Percentiles rank a stretch among this genome's conserved stretches.
Conservation (phyloP, 129 eudicot species). For the Solidago caesia region DNA sequence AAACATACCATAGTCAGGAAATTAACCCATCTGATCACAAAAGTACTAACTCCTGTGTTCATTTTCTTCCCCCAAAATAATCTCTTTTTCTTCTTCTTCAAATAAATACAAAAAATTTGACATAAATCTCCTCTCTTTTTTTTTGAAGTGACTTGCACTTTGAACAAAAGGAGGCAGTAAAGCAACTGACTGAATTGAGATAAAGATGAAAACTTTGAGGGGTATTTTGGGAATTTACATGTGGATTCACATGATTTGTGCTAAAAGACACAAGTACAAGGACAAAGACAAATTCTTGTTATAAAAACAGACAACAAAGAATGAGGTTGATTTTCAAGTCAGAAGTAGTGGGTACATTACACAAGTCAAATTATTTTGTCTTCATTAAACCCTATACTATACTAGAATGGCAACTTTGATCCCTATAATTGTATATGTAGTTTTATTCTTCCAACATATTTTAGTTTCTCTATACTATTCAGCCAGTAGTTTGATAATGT, state of each 20-base stretch:
- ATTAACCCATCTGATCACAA: constrained; percentile 84
- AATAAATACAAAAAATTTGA: not conserved
- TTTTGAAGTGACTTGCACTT: constrained; percentile 20
- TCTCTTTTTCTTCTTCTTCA: not conserved
- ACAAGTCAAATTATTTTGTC: constrained; percentile 1
- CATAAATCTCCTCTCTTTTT: not conserved
- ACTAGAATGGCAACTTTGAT: not conserved
- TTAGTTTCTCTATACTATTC: not conserved
- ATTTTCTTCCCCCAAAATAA: constrained; percentile 25
- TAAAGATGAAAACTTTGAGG: constrained; percentile 23
- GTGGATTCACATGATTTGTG: constrained; percentile 36
- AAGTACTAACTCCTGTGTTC: constrained; percentile 75
- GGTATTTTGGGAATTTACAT: constrained; percentile 26
- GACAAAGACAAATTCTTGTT: constrained; percentile 3
- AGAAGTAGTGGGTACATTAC: constrained; percentile 4
- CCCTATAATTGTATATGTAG: not conserved
- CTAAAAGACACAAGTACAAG: constrained; percentile 27
- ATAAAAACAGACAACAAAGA: constrained; percentile 30
- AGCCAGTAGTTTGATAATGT: not conserved
- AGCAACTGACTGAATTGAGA: constrained; percentile 21
- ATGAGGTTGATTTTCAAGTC: constrained; percentile 26
- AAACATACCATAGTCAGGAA: constrained; percentile 64
- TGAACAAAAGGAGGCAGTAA: constrained; percentile 31
- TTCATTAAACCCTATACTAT: not conserved
- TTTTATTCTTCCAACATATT: not conserved